Conservation (phyloP, 73 alveolate genomes). For the Halteria grandinella region DNA sequence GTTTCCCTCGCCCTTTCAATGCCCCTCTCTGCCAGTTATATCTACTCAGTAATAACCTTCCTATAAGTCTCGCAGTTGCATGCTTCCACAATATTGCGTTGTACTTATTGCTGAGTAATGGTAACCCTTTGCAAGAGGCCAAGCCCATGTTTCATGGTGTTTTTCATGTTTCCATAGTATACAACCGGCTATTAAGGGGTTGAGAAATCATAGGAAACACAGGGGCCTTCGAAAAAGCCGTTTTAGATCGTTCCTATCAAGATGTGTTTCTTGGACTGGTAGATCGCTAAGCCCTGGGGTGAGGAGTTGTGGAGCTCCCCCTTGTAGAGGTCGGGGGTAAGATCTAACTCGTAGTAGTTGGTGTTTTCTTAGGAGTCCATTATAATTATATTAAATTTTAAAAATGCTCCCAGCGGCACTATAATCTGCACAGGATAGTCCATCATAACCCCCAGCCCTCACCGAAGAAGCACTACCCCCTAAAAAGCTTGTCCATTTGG, state of each 20-base stretch:
- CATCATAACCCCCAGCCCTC: no score
- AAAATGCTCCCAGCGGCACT: no score
- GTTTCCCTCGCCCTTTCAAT: background rate
- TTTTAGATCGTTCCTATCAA: background rate
- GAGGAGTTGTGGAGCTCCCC: background rate
- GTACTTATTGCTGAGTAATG: background rate
- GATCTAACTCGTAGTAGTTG: no score
- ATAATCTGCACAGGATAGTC: no score
- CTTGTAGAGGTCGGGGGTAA: conserved; percentile 39
- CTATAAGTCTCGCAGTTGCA: conserved; percentile 4
- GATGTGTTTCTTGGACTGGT: background rate
- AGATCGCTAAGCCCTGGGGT: conserved; percentile 3
- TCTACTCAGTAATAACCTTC: background rate
- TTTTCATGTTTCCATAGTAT: background rate
- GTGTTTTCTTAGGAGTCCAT: no score
- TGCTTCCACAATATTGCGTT: conserved; percentile 9
- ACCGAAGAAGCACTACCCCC: no score
- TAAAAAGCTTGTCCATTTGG: no score
- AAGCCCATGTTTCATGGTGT: conserved; percentile 17
- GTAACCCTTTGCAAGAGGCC: conserved; percentile 5
- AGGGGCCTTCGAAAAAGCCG: conserved; percentile 4
- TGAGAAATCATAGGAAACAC: background rate
- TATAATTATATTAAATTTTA: no score
- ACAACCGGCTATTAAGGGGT: background rate
- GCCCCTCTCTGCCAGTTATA: background rate